Evolutionary conservation across 2,329 filamentous ascomycete species (phyloP).

Genomic region (Colletotrichum magnum): DNA sequence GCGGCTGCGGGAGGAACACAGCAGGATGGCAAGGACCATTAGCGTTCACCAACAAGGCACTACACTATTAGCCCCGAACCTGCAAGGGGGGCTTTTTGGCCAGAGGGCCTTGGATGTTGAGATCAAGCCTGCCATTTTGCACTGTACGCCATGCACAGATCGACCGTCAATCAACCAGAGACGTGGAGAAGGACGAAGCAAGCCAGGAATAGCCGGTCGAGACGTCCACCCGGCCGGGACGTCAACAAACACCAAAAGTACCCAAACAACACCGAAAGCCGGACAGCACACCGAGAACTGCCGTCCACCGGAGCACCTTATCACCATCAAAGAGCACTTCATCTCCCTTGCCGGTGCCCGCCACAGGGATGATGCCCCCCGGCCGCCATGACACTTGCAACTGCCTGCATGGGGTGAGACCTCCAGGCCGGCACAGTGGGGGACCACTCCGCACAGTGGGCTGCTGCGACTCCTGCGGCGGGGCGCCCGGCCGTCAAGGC

Average conservation of each 20-base stretch:
- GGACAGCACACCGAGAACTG: background rate
- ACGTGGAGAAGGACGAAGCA: background rate
- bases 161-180: background rate
- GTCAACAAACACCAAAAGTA: background rate
- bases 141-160: background rate
- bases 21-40: background rate
- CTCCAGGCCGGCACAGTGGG: conserved; percentile 1
- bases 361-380: conserved; percentile 28
- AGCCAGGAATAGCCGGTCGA: too few species aligned
- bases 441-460: background rate
- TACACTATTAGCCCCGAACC: background rate
- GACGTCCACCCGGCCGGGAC: background rate
- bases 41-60: background rate
- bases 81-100: background rate
- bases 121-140: background rate
- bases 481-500: background rate
- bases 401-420: conserved; percentile 30
- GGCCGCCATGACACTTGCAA: conserved; percentile 29
- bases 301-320: too few species aligned
- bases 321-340: too few species aligned
- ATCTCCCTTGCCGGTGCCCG: too few species aligned
- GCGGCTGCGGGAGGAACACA: background rate
- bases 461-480: background rate
- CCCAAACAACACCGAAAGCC: conserved; percentile 1
- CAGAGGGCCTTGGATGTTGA: background rate